Evolutionary conservation across 805 yeast genomes (phyloP).

Genomic region (Candida ulmi): DNA sequence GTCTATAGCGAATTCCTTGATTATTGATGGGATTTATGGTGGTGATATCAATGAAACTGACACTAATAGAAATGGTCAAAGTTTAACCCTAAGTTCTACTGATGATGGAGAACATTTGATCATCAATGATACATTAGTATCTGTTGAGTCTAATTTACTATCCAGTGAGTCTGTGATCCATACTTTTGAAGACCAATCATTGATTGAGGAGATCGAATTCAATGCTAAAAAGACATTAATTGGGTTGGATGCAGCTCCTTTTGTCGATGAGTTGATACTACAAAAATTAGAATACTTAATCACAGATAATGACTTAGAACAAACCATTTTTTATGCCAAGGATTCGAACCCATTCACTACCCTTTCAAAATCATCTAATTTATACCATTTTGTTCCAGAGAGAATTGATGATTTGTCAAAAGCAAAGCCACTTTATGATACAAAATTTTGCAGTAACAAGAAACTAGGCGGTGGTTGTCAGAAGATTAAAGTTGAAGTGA

Average conservation of each 20-base stretch:
- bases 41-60: constrained; percentile 26
- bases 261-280: constrained; percentile 66
- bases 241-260: constrained; percentile 53
- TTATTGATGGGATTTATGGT: constrained; percentile 40
- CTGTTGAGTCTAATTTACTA: constrained; percentile 35
- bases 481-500: constrained; percentile 41
- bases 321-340: constrained; percentile 57
- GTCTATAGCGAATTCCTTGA: constrained; percentile 25
- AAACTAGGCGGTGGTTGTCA: constrained; percentile 64
- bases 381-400: constrained; percentile 62
- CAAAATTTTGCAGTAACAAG: constrained; percentile 50
- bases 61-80: constrained; percentile 23
- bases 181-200: constrained; percentile 31
- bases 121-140: constrained; percentile 28
- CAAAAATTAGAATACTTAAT: constrained; percentile 52
- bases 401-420: constrained; percentile 28
- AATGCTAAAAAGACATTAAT: constrained; percentile 53
- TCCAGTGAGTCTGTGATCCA: constrained; percentile 47
- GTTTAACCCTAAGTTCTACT: constrained; percentile 16
- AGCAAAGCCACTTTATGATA: constrained; percentile 32
- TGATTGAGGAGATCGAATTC: constrained; percentile 28
- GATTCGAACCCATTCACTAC: constrained; percentile 23
- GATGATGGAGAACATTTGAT: constrained; percentile 29
- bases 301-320: constrained; percentile 43
- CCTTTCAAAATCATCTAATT: constrained; percentile 30